phyloP scores from a whole-genome alignment of 148 eudicot species.

The Bassia scoparia region DNA sequence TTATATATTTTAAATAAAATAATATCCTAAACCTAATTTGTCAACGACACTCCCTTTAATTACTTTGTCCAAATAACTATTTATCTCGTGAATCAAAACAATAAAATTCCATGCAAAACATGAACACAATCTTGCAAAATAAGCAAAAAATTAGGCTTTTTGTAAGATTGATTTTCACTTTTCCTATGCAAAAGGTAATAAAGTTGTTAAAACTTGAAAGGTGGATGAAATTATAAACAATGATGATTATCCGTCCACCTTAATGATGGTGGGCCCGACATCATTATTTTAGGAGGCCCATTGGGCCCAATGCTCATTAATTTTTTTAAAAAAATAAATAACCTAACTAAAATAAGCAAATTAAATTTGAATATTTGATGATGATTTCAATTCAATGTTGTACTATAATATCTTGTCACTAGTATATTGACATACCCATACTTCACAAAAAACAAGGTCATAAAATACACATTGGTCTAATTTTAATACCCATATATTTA shows the following conservation, averaged over 20 bases:
- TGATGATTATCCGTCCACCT: constrained; percentile 20
- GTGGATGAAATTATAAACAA: constrained; percentile 1
- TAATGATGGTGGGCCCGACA: constrained; percentile 24
- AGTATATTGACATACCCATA: too few species aligned
- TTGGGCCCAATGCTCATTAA: background rate
- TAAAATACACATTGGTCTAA: too few species aligned
- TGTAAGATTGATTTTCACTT: background rate
- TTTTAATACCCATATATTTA: too few species aligned
- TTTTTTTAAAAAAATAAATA: background rate
- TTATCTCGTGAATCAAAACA: background rate
- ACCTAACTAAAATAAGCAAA: background rate
- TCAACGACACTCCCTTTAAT: too few species aligned
- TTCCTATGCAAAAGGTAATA: constrained; percentile 15
- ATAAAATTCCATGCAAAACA: constrained; percentile 13
- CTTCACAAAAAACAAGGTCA: too few species aligned
- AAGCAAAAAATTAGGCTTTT: constrained; percentile 30
- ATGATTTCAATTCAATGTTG: too few species aligned
- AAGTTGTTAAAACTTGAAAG: background rate
- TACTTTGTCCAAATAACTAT: too few species aligned
- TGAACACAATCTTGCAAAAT: constrained; percentile 15
- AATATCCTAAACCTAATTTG: too few species aligned
- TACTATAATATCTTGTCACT: too few species aligned
- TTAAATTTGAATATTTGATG: too few species aligned
- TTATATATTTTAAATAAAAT: too few species aligned
- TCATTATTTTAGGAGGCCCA: background rate